phyloP scores from a whole-genome alignment of 352 stramenopile genomes.

The Globisporangium megalacanthum region DNA sequence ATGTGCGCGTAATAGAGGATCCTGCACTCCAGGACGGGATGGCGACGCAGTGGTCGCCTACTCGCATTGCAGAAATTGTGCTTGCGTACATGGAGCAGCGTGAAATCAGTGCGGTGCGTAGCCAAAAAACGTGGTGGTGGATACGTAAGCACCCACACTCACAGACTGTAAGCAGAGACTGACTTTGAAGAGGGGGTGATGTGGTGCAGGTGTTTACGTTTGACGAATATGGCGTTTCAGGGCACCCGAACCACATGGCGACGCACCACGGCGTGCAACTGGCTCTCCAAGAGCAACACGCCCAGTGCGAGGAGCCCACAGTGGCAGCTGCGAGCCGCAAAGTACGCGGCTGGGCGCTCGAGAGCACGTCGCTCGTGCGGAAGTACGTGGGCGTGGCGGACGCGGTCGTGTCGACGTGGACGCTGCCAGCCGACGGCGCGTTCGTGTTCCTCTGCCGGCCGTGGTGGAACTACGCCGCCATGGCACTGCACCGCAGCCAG shows the following conservation, averaged over 20 bases:
- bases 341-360: constrained; percentile 53
- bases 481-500: constrained; percentile 91
- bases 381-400: constrained; percentile 89
- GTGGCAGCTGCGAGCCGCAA: background rate
- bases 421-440: constrained; percentile 14
- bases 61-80: constrained; percentile 62
- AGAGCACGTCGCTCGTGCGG: constrained; percentile 70
- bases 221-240: constrained; percentile 90
- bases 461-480: constrained; percentile 85
- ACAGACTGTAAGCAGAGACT: too few species aligned
- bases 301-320: constrained; percentile 21
- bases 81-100: constrained; percentile 45
- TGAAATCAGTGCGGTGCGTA: constrained; percentile 54
- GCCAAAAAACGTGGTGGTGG: background rate
- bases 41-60: constrained; percentile 57
- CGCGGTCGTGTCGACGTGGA: constrained; percentile 41
- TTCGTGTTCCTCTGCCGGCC: constrained; percentile 60
- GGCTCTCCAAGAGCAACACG: constrained; percentile 37
- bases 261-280: constrained; percentile 52
- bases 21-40: constrained; percentile 85
- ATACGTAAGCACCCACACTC: too few species aligned
- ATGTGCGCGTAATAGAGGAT: constrained; percentile 74
- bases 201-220: constrained; percentile 88
- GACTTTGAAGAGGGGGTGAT: too few species aligned
- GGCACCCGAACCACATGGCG: constrained; percentile 92